Percentiles rank a stretch among this genome's conserved stretches.
phyloP scores from a whole-genome alignment of 2,329 filamentous ascomycete species.

The Fusarium continuum region DNA sequence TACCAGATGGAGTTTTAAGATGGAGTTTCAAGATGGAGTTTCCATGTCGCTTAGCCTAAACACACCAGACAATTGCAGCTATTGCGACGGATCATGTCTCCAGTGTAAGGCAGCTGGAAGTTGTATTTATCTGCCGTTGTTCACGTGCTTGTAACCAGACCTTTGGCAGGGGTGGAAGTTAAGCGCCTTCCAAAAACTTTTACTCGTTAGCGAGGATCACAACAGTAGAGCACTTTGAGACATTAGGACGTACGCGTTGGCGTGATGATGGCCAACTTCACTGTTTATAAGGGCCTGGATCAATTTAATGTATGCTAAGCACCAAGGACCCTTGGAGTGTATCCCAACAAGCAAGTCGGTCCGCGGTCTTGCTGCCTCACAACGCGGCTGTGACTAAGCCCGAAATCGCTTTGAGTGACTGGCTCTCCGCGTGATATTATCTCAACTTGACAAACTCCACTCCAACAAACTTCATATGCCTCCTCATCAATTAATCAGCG shows the following conservation, averaged over 20 bases:
- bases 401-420: constrained; percentile 9
- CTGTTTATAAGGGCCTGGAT: too few relatives aligned
- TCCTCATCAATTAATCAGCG: neutral
- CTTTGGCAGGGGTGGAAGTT: neutral
- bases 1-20: too few relatives aligned
- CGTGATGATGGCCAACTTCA: too few relatives aligned
- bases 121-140: neutral
- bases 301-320: too few relatives aligned
- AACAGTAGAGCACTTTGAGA: too few relatives aligned
- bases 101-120: neutral
- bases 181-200: constrained; percentile 8
- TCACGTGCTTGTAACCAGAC: neutral
- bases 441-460: constrained; percentile 22
- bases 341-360: neutral
- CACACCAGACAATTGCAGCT: neutral
- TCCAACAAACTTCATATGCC: constrained; percentile 16
- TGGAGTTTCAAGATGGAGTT: too few relatives aligned
- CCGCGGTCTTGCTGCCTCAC: neutral
- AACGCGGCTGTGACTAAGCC: constrained; percentile 27
- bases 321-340: neutral
- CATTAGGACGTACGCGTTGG: too few relatives aligned
- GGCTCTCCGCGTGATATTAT: constrained; percentile 18
- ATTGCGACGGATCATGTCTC: neutral
- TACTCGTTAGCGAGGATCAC: too few relatives aligned
- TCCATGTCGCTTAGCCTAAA: neutral